A percentile compares a stretch with the other conserved stretches of the same genome.
Evolutionary conservation across 2,329 filamentous ascomycete species (phyloP).

Genomic region (Magnaporthiopsis incrustans): DNA sequence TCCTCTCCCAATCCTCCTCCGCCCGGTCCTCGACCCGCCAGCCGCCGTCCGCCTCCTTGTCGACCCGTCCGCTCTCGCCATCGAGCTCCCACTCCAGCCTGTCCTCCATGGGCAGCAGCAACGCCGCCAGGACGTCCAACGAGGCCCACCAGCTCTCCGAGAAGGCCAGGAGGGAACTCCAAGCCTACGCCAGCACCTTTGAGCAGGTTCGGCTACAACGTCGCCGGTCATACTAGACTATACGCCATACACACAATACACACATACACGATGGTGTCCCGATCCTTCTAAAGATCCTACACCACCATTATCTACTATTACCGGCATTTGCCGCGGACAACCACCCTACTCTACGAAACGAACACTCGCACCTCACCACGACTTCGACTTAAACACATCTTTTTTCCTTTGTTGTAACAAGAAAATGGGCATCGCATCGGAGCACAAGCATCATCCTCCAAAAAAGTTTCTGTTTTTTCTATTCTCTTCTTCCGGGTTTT

Average conservation of each 20-base stretch:
- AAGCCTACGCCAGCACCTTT: slow-evolving; percentile 81
- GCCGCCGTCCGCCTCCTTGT: slow-evolving; percentile 19
- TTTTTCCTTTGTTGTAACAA: slow-evolving; percentile 17
- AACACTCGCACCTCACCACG: neutral
- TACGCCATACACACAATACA: neutral
- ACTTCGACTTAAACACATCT: slow-evolving; percentile 13
- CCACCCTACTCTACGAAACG: slow-evolving; percentile 2
- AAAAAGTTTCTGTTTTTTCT: slow-evolving; percentile 16
- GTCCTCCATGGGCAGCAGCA: slow-evolving; percentile 63
- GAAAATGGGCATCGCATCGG: slow-evolving; percentile 19
- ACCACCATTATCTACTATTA: neutral
- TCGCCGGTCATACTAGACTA: slow-evolving; percentile 44
- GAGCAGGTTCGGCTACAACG: slow-evolving; percentile 65
- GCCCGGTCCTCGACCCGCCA: neutral
- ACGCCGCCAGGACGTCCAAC: slow-evolving; percentile 29
- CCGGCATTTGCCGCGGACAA: neutral
- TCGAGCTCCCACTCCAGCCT: slow-evolving; percentile 82
- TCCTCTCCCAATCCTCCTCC: slow-evolving; percentile 24
- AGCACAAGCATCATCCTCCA: slow-evolving; percentile 18
- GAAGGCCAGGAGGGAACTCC: slow-evolving; percentile 70
- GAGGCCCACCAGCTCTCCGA: slow-evolving; percentile 58
- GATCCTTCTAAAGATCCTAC: neutral
- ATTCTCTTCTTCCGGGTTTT: neutral
- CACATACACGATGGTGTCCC: neutral
- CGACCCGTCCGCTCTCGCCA: slow-evolving; percentile 45